A percentile compares a stretch with the other conserved stretches of the same genome.
phyloP scores from a whole-genome alignment of 495 filamentous ascomycete genomes.

The Wilcoxina mikolae region DNA sequence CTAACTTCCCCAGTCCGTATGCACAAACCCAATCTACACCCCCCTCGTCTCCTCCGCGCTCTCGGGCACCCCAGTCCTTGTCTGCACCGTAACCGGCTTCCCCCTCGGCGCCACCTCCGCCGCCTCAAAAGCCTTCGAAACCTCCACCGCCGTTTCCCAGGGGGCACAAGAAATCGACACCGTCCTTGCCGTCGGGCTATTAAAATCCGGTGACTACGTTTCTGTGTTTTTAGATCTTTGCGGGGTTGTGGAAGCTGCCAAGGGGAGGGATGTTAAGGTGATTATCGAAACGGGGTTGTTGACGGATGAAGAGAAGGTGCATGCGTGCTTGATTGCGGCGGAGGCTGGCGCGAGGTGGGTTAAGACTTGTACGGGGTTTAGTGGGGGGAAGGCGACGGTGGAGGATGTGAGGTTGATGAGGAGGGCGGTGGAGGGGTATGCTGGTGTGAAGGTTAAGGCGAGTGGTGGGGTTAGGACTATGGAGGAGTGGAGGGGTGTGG shows the following conservation, averaged over 20 bases:
- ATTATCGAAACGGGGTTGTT: constrained; percentile 54
- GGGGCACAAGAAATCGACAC: constrained; percentile 54
- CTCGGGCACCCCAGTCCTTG: constrained; percentile 34
- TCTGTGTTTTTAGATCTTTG: constrained; percentile 44
- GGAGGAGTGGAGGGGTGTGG: constrained; percentile 40
- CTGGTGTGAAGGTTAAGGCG: constrained; percentile 45
- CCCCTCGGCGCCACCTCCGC: constrained; percentile 47
- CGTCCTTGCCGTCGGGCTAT: constrained; percentile 45
- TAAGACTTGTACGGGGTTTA: constrained; percentile 58
- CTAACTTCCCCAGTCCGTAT: too few species aligned
- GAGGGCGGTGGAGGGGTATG: constrained; percentile 26
- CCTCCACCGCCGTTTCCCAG: constrained; percentile 39
- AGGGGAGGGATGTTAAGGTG: constrained; percentile 41
- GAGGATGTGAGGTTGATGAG: constrained; percentile 47
- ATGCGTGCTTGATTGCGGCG: constrained; percentile 42
- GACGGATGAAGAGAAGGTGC: constrained; percentile 40
- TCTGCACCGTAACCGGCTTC: constrained; percentile 55
- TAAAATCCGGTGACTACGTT: constrained; percentile 38
- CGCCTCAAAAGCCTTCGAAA: constrained; percentile 40
- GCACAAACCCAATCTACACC: constrained; percentile 32
- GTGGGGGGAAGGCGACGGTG: constrained; percentile 42
- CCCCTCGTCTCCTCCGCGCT: constrained; percentile 40
- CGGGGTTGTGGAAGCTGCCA: constrained; percentile 39
- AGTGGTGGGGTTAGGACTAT: constrained; percentile 46
- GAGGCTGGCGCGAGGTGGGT: constrained; percentile 50